Evolutionary conservation across 1,284 basidiomycete genomes (phyloP).

Genomic region (Cutaneotrichosporon spelunceum): DNA sequence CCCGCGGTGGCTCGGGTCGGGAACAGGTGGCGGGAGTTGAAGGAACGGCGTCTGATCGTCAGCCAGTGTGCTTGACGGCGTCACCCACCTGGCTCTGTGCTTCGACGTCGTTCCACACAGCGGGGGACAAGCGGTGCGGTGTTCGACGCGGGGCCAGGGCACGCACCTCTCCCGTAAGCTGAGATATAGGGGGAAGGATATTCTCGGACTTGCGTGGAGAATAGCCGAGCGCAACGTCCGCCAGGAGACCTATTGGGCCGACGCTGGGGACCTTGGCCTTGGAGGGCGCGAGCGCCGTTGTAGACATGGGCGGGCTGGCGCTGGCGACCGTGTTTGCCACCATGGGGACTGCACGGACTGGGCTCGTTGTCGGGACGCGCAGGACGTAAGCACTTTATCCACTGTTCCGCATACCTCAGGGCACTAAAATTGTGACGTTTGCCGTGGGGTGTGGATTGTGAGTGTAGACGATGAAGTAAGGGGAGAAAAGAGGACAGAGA

Average conservation of each 20-base stretch:
- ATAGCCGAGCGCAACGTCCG: conserved; percentile 12
- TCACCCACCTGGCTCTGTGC: background rate
- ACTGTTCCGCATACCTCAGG: background rate
- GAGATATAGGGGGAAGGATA: background rate
- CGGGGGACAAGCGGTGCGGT: background rate
- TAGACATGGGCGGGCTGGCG: background rate
- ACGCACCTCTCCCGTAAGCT: background rate
- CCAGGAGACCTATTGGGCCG: conserved; percentile 14
- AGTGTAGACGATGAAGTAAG: background rate
- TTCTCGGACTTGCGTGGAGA: background rate
- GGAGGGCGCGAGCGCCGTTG: background rate
- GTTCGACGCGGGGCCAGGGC: background rate
- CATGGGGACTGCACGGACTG: conserved; percentile 2
- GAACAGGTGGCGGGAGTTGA: background rate
- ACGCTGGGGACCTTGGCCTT: background rate
- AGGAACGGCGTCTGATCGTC: background rate
- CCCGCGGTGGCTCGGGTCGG: background rate
- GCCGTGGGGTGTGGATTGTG: background rate
- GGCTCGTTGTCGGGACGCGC: background rate
- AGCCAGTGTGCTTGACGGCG: background rate
- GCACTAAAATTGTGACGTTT: background rate
- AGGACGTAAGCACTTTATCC: conserved; percentile 2
- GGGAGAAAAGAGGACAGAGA: background rate
- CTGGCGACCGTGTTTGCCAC: conserved; percentile 2
- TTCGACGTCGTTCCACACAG: background rate